Evolutionary conservation across 257 asterid species (phyloP).

Genomic region (Solanum phureja): DNA sequence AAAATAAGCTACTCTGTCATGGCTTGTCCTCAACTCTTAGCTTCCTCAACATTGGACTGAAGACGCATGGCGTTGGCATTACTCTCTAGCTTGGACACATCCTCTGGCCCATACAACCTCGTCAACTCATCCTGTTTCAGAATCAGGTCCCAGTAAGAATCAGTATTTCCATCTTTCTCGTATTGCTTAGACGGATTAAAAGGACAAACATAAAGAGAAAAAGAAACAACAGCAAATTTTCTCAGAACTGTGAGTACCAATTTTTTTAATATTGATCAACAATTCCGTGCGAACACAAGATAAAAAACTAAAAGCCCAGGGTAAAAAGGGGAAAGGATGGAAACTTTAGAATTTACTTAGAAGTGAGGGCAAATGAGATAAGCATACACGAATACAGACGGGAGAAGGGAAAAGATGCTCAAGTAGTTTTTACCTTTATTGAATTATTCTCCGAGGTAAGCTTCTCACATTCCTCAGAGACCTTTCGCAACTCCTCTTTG

Average conservation of each 20-base stretch:
- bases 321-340: not conserved
- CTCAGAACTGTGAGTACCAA: not conserved
- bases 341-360: not conserved
- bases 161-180: not conserved
- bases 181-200: not conserved
- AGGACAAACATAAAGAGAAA: not conserved
- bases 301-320: not conserved
- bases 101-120: conserved; percentile 57
- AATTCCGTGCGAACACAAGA: not conserved
- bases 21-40: conserved; percentile 22
- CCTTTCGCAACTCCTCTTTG: conserved; percentile 61
- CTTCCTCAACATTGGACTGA: conserved; percentile 36
- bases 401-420: not conserved
- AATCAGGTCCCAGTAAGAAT: not conserved
- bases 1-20: not conserved
- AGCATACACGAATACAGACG: not conserved
- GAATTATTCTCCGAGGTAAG: conserved; percentile 57
- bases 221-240: not conserved
- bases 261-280: not conserved
- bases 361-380: not conserved
- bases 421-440: conserved; percentile 35
- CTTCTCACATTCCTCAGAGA: conserved; percentile 77
- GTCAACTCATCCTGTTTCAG: conserved; percentile 64
- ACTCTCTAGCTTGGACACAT: conserved; percentile 41
- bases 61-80: conserved; percentile 17